These are phyloP conservation scores for Tuber melanosporum DNA, from an alignment of 495 filamentous ascomycete species.

Conservation along the genomic window DNA sequence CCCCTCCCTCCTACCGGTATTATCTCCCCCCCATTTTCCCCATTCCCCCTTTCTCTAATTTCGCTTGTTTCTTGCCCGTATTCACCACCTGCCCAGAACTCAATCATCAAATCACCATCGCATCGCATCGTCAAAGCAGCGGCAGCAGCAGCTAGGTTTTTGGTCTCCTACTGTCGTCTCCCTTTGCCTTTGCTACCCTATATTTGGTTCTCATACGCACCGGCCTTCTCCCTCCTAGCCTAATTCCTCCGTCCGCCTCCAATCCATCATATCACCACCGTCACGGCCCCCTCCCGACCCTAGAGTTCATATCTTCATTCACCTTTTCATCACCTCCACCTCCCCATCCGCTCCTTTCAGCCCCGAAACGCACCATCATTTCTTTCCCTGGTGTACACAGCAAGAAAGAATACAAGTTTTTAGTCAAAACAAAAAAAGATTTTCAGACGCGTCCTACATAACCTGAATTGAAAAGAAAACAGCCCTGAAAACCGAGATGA, in stretches of 20 bases:
- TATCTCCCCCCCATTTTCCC: constrained; percentile 18
- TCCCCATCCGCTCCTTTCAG: constrained; percentile 38
- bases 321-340: constrained; percentile 38
- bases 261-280: constrained; percentile 34
- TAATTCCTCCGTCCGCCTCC: constrained; percentile 33
- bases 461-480: constrained; percentile 37
- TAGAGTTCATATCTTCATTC: constrained; percentile 38
- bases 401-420: constrained; percentile 42
- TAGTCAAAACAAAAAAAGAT: constrained; percentile 43
- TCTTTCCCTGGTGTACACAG: constrained; percentile 43
- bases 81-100: constrained; percentile 17
- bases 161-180: constrained; percentile 39
- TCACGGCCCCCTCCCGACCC: constrained; percentile 33
- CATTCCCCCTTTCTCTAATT: constrained; percentile 10
- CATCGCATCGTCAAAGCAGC: constrained; percentile 19
- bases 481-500: constrained; percentile 45
- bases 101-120: constrained; percentile 10
- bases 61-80: constrained; percentile 15
- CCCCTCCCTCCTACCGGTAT: constrained; percentile 24
- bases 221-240: constrained; percentile 31
- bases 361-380: constrained; percentile 41
- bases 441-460: constrained; percentile 34
- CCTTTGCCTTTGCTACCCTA: constrained; percentile 34
- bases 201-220: constrained; percentile 32
- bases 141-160: constrained; percentile 39